Base-by-base conservation (phyloP, 805 yeast species). In the Sugiyamaella mastotermitis region DNA sequence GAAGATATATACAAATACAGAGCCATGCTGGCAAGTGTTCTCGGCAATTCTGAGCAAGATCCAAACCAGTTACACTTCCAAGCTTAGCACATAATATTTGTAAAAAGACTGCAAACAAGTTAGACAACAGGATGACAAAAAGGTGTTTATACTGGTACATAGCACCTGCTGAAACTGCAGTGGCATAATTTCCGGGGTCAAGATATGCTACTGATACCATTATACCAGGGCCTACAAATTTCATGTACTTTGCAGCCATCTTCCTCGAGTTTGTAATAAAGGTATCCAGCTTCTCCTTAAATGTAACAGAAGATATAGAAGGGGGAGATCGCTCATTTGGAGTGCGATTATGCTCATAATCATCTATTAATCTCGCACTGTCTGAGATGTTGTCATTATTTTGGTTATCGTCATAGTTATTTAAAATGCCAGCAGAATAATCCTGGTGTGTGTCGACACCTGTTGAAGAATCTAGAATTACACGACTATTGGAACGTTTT, bases 171-270 rank as follows among this genome's bases (percentile, higher is more conserved):
- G 84, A 73, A 1, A 87, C 94, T 11, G 92, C 86, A 0, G 95
- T 83, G 31, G 94, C 76, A 61, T 85, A 87, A 60, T 87, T 87
- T 30, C 97, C 97, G 1, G 96, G 95, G 56, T 87, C 97, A 70
- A 87, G 83, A 54, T 87, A 88, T 1, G 95, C 92, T 38, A 88
- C 95, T 21, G 87, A 73, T 17, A 87, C 86, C 76, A 86, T 72
- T 28, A 87, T 68, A 0, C 95, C 95, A 0, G 95, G 95, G 0
- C 95, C 95, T 14, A 86, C 66, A 56, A 87, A 87, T 35, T 71
- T 68, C 36, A 72, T 56, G 49, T 82, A 77, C 59, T 82, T 83
- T 42, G 60, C 55, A 18, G 75, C 35, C 3, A 60, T 56, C 37
- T 50, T 42, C 14, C 32, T 22, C 13, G 46, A 37, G 9, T 20